These are phyloP conservation scores for Lepidium africanum DNA, from an alignment of 345 rosid genomes.

Conservation along the genomic window DNA sequence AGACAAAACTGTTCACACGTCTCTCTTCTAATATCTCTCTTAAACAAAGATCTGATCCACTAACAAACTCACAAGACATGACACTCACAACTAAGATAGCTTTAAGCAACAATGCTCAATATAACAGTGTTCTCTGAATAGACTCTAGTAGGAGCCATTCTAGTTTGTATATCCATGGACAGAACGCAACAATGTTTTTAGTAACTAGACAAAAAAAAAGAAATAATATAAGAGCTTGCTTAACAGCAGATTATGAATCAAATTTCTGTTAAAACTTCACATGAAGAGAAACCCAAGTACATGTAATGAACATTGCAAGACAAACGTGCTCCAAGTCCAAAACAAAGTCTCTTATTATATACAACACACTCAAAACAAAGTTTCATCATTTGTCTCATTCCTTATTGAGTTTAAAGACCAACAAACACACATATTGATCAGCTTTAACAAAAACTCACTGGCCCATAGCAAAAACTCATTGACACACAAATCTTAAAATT, in stretches of 20 bases:
- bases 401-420: no score
- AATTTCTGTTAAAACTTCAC: neutral
- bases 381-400: no score
- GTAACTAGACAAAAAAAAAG: constrained; percentile 7
- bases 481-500: no score
- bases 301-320: no score
- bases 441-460: no score
- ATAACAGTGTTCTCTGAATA: no score
- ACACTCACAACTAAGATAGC: neutral
- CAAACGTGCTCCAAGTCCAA: no score
- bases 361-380: no score
- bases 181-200: constrained; percentile 14
- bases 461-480: no score
- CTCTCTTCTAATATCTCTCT: constrained; percentile 2
- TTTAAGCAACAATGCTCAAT: neutral
- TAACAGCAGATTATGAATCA: neutral
- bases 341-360: no score
- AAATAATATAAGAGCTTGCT: constrained; percentile 9
- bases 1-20: constrained; percentile 12
- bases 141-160: constrained; percentile 23
- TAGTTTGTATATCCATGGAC: constrained; percentile 20
- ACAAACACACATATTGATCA: no score
- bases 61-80: neutral
- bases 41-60: neutral
- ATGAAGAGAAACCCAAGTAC: neutral